These are phyloP conservation scores for Cystobasidium tubakii DNA, from an alignment of 768 basidiomycete genomes.

Conservation along the genomic window DNA sequence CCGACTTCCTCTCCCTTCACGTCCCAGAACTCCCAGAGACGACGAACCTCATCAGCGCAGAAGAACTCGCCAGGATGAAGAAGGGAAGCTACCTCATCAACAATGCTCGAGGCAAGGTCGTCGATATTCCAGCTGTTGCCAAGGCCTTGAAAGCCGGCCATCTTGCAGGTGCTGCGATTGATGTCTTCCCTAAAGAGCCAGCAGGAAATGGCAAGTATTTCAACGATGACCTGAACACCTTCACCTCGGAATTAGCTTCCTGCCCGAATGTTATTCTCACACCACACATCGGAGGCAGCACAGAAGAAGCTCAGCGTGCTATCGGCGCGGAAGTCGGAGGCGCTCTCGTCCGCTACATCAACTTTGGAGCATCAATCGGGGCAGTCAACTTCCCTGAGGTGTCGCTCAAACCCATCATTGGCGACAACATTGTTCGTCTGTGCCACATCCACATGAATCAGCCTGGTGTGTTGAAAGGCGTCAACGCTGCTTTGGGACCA, in stretches of 20 bases:
- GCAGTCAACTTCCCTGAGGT: slow-evolving; percentile 99
- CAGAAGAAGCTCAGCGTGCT: slow-evolving; percentile 95
- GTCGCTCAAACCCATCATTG: slow-evolving; percentile 83
- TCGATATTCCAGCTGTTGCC: slow-evolving; percentile 87
- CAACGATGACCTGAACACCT: slow-evolving; percentile 78
- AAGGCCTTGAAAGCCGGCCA: slow-evolving; percentile 74
- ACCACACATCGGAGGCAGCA: slow-evolving; percentile 97
- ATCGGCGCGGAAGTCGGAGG: slow-evolving; percentile 91
- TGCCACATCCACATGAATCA: slow-evolving; percentile 91
- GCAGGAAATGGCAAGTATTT: slow-evolving; percentile 80
- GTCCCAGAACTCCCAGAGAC: slow-evolving; percentile 96
- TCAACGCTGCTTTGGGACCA: slow-evolving; percentile 87
- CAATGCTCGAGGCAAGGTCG: slow-evolving; percentile 90
- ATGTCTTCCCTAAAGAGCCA: slow-evolving; percentile 92
- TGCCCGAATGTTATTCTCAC: slow-evolving; percentile 91
- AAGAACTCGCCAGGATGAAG: slow-evolving; percentile 84
- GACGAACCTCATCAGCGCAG: slow-evolving; percentile 76
- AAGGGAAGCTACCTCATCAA: slow-evolving; percentile 91
- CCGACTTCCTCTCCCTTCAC: slow-evolving; percentile 93
- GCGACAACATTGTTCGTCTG: slow-evolving; percentile 74
- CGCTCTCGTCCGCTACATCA: slow-evolving; percentile 79
- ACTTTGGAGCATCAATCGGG: slow-evolving; percentile 80
- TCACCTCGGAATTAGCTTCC: slow-evolving; percentile 67
- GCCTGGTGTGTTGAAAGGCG: slow-evolving; percentile 85
- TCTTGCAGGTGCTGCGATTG: slow-evolving; percentile 82